phyloP scores from a whole-genome alignment of 176 grass and related monocot genomes.

The Luzula sylvatica region DNA sequence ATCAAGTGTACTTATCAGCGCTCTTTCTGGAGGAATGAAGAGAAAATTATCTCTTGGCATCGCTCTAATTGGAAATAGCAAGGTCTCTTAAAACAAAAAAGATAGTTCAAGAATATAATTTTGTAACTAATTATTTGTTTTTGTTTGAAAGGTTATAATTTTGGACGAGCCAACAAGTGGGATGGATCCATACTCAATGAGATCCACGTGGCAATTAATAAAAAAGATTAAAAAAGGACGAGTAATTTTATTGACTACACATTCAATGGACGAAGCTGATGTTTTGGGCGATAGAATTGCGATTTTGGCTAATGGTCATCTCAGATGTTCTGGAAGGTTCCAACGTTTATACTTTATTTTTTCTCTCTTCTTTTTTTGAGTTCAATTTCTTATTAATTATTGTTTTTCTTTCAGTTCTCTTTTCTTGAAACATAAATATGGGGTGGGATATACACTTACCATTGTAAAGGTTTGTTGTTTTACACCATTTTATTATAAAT shows the following conservation, averaged over 20 bases:
- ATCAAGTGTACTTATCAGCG: constrained; percentile 25
- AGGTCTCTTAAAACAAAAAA: constrained; percentile 20
- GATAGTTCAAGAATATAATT: too few species aligned
- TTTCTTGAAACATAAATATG: constrained; percentile 41
- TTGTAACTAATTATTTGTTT: background rate
- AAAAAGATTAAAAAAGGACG: constrained; percentile 45
- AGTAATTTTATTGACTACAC: constrained; percentile 42
- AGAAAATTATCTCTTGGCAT: constrained; percentile 45
- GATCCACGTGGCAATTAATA: constrained; percentile 43
- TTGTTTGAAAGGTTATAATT: constrained; percentile 26
- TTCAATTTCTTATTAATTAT: constrained; percentile 4
- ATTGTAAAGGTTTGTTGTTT: constrained; percentile 35
- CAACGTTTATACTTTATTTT: background rate
- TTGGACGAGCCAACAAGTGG: constrained; percentile 50
- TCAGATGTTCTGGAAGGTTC: constrained; percentile 43
- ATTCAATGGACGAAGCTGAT: constrained; percentile 47
- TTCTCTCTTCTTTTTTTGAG: background rate
- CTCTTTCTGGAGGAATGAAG: constrained; percentile 51
- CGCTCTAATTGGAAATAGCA: constrained; percentile 47
- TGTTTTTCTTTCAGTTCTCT: constrained; percentile 29
- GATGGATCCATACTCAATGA: constrained; percentile 52
- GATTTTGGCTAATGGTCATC: constrained; percentile 42
- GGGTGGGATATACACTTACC: constrained; percentile 43
- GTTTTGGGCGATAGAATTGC: constrained; percentile 45
- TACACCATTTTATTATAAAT: background rate